Percentiles rank a stretch among this genome's conserved stretches.
These are phyloP conservation scores for Pinus tabuliformis DNA, from an alignment of 75 land plant species.

Conservation along the genomic window DNA sequence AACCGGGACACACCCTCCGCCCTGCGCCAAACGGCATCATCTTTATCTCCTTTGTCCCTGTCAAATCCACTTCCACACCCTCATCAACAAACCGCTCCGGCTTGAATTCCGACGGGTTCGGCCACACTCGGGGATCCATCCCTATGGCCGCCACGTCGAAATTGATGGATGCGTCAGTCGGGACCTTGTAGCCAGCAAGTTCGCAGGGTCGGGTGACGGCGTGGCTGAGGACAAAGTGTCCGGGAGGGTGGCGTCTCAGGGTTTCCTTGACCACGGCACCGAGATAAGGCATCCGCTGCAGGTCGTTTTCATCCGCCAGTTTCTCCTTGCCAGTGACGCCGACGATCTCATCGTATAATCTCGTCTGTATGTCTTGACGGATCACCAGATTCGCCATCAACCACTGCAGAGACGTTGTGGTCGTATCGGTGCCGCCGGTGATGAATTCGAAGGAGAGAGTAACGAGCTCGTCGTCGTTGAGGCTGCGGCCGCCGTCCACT, in stretches of 20 bases:
- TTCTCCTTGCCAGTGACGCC: background rate
- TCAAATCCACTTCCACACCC: no score
- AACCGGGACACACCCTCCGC: constrained; percentile 78
- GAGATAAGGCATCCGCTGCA: constrained; percentile 51
- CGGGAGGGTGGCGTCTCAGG: constrained; percentile 42
- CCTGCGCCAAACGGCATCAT: constrained; percentile 34
- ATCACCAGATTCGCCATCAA: no score
- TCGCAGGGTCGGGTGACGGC: constrained; percentile 30
- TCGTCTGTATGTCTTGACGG: no score
- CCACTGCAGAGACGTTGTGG: no score
- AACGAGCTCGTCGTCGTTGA: no score
- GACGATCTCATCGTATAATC: no score
- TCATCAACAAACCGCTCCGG: constrained; percentile 32
- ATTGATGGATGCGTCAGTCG: constrained; percentile 31
- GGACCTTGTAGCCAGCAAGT: constrained; percentile 29
- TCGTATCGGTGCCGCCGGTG: no score
- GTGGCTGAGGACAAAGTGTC: background rate
- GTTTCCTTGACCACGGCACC: constrained; percentile 60
- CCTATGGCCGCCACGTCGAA: constrained; percentile 52
- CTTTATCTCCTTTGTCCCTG: background rate
- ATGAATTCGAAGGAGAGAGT: no score
- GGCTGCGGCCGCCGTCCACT: no score
- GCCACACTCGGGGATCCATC: constrained; percentile 67
- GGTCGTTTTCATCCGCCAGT: constrained; percentile 29
- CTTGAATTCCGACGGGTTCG: constrained; percentile 64